phyloP scores from a whole-genome alignment of 2,329 filamentous ascomycete genomes.

The Byssochlamys sp. region DNA sequence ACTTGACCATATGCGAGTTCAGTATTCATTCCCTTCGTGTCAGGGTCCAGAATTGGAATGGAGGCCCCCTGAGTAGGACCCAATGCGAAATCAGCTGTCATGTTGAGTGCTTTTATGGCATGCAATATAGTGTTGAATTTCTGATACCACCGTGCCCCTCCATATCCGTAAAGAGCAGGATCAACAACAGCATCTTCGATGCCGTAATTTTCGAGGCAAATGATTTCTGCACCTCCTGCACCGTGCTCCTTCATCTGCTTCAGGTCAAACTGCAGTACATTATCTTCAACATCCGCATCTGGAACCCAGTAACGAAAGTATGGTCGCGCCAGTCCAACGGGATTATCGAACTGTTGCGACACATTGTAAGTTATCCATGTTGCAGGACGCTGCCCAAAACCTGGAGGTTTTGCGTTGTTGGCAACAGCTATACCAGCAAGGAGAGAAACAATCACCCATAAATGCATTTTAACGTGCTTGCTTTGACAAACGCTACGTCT shows the following conservation, averaged over 20 bases:
- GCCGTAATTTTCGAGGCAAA: neutral
- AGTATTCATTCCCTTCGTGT: slow-evolving; percentile 1
- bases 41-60: neutral
- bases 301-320: slow-evolving; percentile 1
- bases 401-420: neutral
- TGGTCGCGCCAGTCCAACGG: neutral
- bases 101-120: neutral
- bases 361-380: neutral
- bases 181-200: neutral
- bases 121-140: neutral
- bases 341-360: neutral
- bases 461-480: neutral
- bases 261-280: neutral
- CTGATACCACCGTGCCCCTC: neutral
- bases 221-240: neutral
- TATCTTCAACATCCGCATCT: neutral
- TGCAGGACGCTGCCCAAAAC: neutral
- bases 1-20: neutral
- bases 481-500: neutral
- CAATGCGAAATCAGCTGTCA: neutral
- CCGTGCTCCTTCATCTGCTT: neutral
- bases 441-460: neutral
- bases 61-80: neutral
- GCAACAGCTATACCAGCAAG: neutral
- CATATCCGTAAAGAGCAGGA: neutral